These are phyloP conservation scores for Mycena galopus DNA, from an alignment of 768 basidiomycete genomes.

Conservation along the genomic window DNA sequence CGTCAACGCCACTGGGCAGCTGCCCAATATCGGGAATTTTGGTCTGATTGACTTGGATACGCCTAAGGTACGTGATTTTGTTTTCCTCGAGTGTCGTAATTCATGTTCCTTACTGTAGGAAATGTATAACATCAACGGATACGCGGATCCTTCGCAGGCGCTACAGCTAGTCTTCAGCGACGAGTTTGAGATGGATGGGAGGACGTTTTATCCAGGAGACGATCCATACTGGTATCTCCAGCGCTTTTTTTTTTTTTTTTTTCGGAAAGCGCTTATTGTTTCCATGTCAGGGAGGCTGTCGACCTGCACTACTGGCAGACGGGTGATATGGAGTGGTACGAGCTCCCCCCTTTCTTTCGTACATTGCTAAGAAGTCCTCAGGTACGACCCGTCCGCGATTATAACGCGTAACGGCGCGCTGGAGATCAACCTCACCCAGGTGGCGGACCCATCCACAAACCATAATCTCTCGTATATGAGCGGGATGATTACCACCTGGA, in stretches of 20 bases:
- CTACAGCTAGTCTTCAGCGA: slow-evolving; percentile 70
- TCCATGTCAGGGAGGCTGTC: slow-evolving; percentile 53
- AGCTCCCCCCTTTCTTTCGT: slow-evolving; percentile 7
- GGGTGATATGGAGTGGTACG: slow-evolving; percentile 48
- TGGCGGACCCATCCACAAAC: slow-evolving; percentile 55
- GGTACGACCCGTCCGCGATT: slow-evolving; percentile 79
- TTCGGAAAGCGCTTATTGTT: background rate
- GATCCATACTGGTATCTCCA: slow-evolving; percentile 69
- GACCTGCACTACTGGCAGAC: slow-evolving; percentile 79
- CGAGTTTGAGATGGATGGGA: slow-evolving; percentile 77
- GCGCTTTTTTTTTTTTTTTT: background rate
- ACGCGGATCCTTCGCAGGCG: slow-evolving; percentile 48
- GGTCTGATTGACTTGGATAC: slow-evolving; percentile 54
- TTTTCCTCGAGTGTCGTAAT: background rate
- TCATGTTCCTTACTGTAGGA: slow-evolving; percentile 40
- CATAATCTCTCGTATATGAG: slow-evolving; percentile 78
- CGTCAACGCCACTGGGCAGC: slow-evolving; percentile 24
- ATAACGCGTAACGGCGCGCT: slow-evolving; percentile 80
- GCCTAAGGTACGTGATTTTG: background rate
- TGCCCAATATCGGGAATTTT: slow-evolving; percentile 50
- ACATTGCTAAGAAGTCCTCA: background rate
- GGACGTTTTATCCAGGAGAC: slow-evolving; percentile 78
- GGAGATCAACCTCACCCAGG: slow-evolving; percentile 74
- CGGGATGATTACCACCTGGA: slow-evolving; percentile 49
- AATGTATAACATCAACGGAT: slow-evolving; percentile 55